Base-by-base conservation (phyloP, 108 stramenopile genomes). In the Chaetoceros tenuissimus region DNA sequence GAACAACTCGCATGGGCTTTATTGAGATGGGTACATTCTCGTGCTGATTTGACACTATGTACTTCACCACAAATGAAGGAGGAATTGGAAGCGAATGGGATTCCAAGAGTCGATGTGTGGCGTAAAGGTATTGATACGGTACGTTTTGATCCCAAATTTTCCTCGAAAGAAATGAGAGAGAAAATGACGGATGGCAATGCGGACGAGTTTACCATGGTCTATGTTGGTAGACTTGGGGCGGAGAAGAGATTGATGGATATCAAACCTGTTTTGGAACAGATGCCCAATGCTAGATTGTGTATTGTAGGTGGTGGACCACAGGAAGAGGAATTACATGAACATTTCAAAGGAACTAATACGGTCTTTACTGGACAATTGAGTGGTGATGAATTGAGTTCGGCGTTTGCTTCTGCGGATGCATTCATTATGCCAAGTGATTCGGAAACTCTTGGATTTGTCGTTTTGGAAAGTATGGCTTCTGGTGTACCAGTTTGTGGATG, bases 101-200 rank as follows among this genome's bases (percentile, higher is more conserved):
- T 98, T 29, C 81, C 82, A 17, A 71, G 94, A 19, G 93, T 96
- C 23, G 95, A 94, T 18, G 96, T 96, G 16, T 96, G 95, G 95
- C 55, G 90, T 1, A 96, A 94, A 74, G 95, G 95, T 3, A 92
- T 94, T 73, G 92, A 94, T 65, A 92, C 90, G n/a, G 81, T 83
- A 40, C 77, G 82, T 20, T 98, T 98, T 63, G 64, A 96, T 57
- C 97, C 97, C 3, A 68, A 68, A 31, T 96, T 91, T 59, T 63
- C 60, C 26, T 57, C 50, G 21, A 60, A 47, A 8, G 77, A 66
- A 51, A 94, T 93, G 87, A 75, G 96, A 34, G 48, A 62, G 0
- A 57, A 63, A 53, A 94, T 98, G 75, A 55, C 90, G 1, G 79
- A 91, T 60, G 84, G 78, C 2, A 73, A 95, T 57, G 76, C 84